Conservation (phyloP, 176 grass and related monocot genomes). For the Olyra latifolia region DNA sequence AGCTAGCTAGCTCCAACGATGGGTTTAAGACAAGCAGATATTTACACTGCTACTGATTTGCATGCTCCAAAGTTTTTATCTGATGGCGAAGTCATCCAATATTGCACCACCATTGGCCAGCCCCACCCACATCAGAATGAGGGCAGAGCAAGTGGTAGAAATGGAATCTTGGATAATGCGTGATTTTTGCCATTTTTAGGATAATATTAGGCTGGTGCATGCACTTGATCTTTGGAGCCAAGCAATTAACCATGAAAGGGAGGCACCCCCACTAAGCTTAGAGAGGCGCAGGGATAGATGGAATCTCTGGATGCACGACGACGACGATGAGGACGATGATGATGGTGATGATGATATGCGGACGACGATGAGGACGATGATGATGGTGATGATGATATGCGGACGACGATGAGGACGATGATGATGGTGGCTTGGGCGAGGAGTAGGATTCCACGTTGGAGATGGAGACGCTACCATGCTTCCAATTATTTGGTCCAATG, state of each 20-base stretch:
- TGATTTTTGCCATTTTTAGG: slow-evolving; percentile 40
- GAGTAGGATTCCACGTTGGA: slow-evolving; percentile 37
- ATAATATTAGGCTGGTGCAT: slow-evolving; percentile 25
- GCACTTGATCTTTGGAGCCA: slow-evolving; percentile 22
- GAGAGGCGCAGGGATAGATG: not conserved
- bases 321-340: too few relatives aligned
- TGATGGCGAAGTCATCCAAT: slow-evolving; percentile 26
- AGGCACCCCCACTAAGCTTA: not conserved
- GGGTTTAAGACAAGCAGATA: not conserved
- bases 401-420: not conserved
- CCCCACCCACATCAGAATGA: slow-evolving; percentile 29
- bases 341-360: not conserved
- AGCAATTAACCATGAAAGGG: slow-evolving; percentile 21
- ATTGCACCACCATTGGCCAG: slow-evolving; percentile 38
- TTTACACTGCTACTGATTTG: slow-evolving; percentile 5
- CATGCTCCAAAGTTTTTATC: not conserved
- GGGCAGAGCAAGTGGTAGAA: slow-evolving; percentile 5
- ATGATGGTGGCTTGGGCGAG: not conserved
- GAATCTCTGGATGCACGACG: slow-evolving; percentile 33
- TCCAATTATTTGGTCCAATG: slow-evolving; percentile 1
- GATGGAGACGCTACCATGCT: slow-evolving; percentile 23
- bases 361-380: not conserved
- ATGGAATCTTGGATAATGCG: slow-evolving; percentile 43
- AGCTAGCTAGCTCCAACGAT: too few relatives aligned
- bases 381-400: not conserved